These are phyloP conservation scores for Verticillium nonalfalfae DNA, from an alignment of 2,329 filamentous ascomycete genomes.

Conservation along the genomic window DNA sequence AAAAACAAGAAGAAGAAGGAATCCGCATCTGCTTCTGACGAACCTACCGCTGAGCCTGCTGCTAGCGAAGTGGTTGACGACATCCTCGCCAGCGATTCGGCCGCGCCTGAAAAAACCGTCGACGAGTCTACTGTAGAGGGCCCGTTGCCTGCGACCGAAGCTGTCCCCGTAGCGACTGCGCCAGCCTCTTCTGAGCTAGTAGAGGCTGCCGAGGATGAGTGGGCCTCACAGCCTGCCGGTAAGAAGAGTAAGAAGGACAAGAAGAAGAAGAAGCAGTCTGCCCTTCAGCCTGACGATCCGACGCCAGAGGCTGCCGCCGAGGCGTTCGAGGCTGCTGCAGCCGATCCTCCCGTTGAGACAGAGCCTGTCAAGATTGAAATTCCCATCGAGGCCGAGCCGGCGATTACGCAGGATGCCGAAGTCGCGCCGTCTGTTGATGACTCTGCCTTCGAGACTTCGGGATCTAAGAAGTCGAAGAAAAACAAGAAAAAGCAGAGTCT, in stretches of 20 bases:
- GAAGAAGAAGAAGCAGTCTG: conserved; percentile 7
- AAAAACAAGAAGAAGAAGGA: conserved; percentile 10
- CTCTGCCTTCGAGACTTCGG: not conserved
- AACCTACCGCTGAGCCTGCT: not conserved
- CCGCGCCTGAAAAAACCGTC: not conserved
- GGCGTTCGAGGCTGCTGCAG: not conserved
- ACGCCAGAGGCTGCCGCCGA: not conserved
- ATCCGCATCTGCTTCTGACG: not conserved
- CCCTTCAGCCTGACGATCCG: not conserved
- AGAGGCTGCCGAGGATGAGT: conserved; percentile 3
- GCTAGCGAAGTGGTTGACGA: not conserved
- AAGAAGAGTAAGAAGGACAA: conserved; percentile 16
- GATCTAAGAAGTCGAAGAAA: conserved; percentile 11
- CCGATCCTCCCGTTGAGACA: not conserved
- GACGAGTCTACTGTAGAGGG: not conserved
- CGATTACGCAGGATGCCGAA: not conserved
- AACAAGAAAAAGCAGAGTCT: conserved; percentile 12
- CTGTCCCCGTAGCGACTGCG: not conserved
- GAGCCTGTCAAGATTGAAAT: too few species aligned
- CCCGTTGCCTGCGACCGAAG: not conserved
- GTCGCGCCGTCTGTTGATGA: conserved; percentile 5
- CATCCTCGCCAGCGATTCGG: not conserved
- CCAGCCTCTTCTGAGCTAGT: not conserved
- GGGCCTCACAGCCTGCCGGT: conserved; percentile 10
- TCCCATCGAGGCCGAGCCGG: not conserved